Evolutionary conservation across 2,329 filamentous ascomycete species (phyloP).

Genomic region (Arthrobotrys iridis): DNA sequence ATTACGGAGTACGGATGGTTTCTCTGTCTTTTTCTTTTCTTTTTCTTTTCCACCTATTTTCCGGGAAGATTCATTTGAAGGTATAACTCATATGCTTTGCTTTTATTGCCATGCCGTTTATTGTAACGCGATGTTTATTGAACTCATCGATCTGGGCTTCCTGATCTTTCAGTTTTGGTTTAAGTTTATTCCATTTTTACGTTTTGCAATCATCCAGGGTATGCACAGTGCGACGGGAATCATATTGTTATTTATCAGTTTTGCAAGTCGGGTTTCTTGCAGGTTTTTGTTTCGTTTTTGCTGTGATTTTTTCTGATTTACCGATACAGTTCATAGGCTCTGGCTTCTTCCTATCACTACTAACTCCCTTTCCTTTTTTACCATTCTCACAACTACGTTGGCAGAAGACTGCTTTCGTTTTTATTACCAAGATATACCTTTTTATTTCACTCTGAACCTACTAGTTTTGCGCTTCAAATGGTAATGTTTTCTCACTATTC

Average conservation of each 20-base stretch:
- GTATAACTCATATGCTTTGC: slow-evolving; percentile 53
- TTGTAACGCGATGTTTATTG: slow-evolving; percentile 32
- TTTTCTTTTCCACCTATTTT: slow-evolving; percentile 20
- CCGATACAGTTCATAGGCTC: slow-evolving; percentile 25
- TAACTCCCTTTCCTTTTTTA: slow-evolving; percentile 8
- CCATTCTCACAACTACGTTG: background rate
- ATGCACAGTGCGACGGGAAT: slow-evolving; percentile 52
- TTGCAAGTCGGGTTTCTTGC: slow-evolving; percentile 50
- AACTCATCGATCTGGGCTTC: slow-evolving; percentile 40
- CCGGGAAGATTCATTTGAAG: slow-evolving; percentile 50
- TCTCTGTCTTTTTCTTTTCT: slow-evolving; percentile 28
- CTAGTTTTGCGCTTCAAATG: slow-evolving; percentile 15
- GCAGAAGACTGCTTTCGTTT: background rate
- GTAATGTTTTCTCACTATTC: slow-evolving; percentile 35
- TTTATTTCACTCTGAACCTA: background rate
- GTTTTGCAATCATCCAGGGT: slow-evolving; percentile 45
- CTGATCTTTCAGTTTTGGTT: slow-evolving; percentile 6
- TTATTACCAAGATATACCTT: slow-evolving; percentile 21
- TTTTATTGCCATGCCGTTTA: slow-evolving; percentile 29
- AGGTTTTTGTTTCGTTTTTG: slow-evolving; percentile 22
- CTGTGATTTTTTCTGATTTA: slow-evolving; percentile 18
- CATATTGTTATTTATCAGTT: slow-evolving; percentile 31
- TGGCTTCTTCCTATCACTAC: slow-evolving; percentile 16
- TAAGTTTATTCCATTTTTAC: background rate
- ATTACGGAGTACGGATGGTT: slow-evolving; percentile 53